These are phyloP conservation scores for Xerocomellus dryophilus DNA, from an alignment of 768 basidiomycete genomes.

Conservation along the genomic window DNA sequence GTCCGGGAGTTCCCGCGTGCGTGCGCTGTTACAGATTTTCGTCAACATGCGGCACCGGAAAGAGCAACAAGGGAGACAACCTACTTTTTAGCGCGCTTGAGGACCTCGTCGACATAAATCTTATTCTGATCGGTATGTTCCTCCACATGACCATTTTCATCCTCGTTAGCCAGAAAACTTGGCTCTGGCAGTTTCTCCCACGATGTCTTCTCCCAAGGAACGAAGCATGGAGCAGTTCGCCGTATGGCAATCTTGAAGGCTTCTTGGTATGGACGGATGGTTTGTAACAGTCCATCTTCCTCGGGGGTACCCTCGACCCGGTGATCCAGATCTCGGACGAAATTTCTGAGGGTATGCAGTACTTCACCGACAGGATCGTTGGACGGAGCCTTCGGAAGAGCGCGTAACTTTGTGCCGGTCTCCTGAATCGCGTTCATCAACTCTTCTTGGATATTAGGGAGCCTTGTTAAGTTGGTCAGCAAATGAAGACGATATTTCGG, in stretches of 20 bases:
- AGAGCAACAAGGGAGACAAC: constrained; percentile 13
- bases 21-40: constrained; percentile 42
- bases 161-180: constrained; percentile 42
- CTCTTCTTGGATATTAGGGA: constrained; percentile 62
- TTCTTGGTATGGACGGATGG: constrained; percentile 48
- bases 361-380: constrained; percentile 58
- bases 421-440: constrained; percentile 43
- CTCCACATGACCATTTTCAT: constrained; percentile 19
- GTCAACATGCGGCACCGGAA: background rate
- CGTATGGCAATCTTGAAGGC: constrained; percentile 48
- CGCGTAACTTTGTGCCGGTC: constrained; percentile 33
- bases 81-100: constrained; percentile 45
- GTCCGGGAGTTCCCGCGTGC: constrained; percentile 68
- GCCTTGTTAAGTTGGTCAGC: constrained; percentile 34
- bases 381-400: constrained; percentile 52
- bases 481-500: background rate
- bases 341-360: constrained; percentile 43
- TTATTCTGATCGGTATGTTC: background rate
- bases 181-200: constrained; percentile 5
- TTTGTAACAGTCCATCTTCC: constrained; percentile 51
- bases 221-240: constrained; percentile 55
- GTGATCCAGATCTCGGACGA: constrained; percentile 41
- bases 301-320: constrained; percentile 55
- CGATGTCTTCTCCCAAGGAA: constrained; percentile 40
- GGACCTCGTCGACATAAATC: constrained; percentile 55